Percentiles rank a stretch among this genome's conserved stretches.
Evolutionary conservation across 306 rosid species (phyloP).

Genomic region (Cicer bijugum): DNA sequence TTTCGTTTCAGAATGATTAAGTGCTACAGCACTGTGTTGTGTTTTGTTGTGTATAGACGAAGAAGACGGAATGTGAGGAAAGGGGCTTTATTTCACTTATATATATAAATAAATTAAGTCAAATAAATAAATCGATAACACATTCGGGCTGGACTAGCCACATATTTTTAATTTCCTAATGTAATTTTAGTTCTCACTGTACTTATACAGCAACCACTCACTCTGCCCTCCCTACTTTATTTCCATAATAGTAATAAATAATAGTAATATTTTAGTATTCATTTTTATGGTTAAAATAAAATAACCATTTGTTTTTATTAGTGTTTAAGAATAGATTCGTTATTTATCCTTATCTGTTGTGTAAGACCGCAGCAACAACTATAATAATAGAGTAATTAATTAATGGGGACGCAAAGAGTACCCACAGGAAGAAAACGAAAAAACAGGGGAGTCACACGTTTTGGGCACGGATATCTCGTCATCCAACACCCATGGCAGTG

Average conservation of each 20-base stretch:
- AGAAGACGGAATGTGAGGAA: conserved; percentile 1
- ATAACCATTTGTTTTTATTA: background rate
- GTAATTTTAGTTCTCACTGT: conserved; percentile 21
- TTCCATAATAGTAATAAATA: no score
- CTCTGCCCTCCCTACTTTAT: background rate
- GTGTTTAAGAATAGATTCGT: no score
- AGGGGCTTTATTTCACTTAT: no score
- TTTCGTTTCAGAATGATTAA: background rate
- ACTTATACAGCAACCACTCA: background rate
- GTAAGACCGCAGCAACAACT: no score
- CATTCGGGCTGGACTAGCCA: background rate
- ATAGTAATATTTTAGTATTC: no score
- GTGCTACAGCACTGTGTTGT: background rate
- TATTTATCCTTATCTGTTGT: background rate
- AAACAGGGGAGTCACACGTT: background rate
- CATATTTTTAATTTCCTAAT: background rate
- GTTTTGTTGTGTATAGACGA: background rate
- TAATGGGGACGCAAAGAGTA: background rate
- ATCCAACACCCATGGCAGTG: background rate
- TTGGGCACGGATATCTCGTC: conserved; percentile 21
- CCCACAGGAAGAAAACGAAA: background rate
- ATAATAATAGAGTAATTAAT: no score
- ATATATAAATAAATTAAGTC: no score
- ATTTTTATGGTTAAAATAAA: background rate
- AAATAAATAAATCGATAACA: background rate